phyloP scores from a whole-genome alignment of 805 yeast genomes.

The Candida endomychidarum region DNA sequence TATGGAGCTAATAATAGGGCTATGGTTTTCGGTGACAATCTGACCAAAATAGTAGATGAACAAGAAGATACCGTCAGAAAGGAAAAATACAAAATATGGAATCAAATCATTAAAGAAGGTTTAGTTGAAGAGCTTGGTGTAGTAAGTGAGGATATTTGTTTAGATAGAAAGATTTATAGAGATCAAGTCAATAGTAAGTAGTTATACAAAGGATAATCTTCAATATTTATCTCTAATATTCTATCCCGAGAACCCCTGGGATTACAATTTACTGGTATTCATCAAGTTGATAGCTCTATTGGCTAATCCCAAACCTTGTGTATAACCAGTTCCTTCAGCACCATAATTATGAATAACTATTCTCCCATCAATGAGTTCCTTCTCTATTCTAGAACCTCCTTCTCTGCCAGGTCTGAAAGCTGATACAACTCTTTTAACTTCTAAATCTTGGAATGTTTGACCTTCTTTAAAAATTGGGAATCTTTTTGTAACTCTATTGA shows the following conservation, averaged over 20 bases:
- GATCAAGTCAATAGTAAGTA: no score
- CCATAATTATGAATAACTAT: slow-evolving; percentile 54
- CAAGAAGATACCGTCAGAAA: slow-evolving; percentile 11
- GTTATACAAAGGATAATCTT: no score
- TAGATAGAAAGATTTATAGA: no score
- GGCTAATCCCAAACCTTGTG: not conserved
- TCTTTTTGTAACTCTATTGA: slow-evolving; percentile 54
- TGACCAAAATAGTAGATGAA: slow-evolving; percentile 8
- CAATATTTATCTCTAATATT: no score
- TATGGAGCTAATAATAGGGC: slow-evolving; percentile 6
- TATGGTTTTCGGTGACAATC: slow-evolving; percentile 12
- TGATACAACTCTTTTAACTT: slow-evolving; percentile 63
- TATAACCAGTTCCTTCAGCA: slow-evolving; percentile 9
- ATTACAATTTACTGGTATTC: not conserved
- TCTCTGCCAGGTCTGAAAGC: slow-evolving; percentile 77
- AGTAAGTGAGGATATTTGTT: slow-evolving; percentile 8
- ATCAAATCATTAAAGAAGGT: slow-evolving; percentile 7
- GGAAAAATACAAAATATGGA: slow-evolving; percentile 13
- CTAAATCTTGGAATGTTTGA: slow-evolving; percentile 27
- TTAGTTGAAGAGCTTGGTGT: slow-evolving; percentile 13
- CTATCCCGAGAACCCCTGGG: no score
- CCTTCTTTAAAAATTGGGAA: slow-evolving; percentile 50
- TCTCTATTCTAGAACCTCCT: slow-evolving; percentile 77
- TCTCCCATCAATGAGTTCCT: slow-evolving; percentile 36
- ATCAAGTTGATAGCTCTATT: not conserved